phyloP scores from a whole-genome alignment of 2,329 filamentous ascomycete genomes.

The Graphilbum fragrans region DNA sequence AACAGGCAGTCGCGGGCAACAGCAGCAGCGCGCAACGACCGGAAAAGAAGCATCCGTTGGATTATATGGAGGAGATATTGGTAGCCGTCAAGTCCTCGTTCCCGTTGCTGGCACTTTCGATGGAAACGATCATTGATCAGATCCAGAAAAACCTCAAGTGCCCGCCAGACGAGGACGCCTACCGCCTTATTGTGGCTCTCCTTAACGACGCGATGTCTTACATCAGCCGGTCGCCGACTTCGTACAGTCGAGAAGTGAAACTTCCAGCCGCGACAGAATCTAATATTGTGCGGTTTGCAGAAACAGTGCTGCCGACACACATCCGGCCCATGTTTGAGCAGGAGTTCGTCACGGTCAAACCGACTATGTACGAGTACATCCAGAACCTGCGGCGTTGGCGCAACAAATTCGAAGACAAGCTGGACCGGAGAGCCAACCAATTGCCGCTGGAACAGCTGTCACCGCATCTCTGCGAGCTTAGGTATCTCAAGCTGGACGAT shows the following conservation, averaged over 20 bases:
- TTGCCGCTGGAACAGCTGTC: constrained; percentile 76
- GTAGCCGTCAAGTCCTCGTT: constrained; percentile 93
- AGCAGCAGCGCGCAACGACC: neutral
- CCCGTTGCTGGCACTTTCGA: constrained; percentile 85
- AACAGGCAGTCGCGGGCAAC: neutral
- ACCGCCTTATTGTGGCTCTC: constrained; percentile 90
- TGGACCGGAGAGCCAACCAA: constrained; percentile 67
- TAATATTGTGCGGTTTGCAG: constrained; percentile 92
- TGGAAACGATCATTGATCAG: constrained; percentile 99
- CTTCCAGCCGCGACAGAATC: constrained; percentile 81
- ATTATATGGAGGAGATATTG: constrained; percentile 92
- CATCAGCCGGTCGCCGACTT: constrained; percentile 73
- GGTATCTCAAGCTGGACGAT: constrained; percentile 96
- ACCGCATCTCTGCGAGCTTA: constrained; percentile 87
- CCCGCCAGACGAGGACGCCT: constrained; percentile 94
- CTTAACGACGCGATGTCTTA: constrained; percentile 93
- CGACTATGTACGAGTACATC: constrained; percentile 97
- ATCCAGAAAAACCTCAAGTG: constrained; percentile 99
- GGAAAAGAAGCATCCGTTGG: constrained; percentile 61
- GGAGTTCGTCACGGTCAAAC: constrained; percentile 93
- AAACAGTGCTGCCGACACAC: constrained; percentile 87
- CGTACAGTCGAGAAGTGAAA: constrained; percentile 85
- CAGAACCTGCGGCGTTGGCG: constrained; percentile 92
- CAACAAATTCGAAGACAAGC: constrained; percentile 94
- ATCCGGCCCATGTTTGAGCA: constrained; percentile 93